These are phyloP conservation scores for Canavalia gladiata DNA, from an alignment of 306 rosid genomes.

Conservation along the genomic window DNA sequence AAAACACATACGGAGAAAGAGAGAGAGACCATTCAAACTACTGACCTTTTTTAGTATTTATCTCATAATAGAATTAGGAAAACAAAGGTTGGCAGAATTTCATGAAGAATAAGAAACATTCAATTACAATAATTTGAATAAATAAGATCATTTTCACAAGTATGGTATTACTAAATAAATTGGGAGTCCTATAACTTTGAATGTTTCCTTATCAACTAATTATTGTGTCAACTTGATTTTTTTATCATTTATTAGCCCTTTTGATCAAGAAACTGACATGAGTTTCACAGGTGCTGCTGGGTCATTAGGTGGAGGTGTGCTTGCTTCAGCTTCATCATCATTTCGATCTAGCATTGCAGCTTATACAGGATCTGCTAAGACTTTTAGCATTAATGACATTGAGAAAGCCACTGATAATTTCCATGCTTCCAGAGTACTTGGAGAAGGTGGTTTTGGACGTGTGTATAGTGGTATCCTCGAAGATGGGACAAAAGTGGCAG, in stretches of 20 bases:
- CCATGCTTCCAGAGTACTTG: conserved; percentile 74
- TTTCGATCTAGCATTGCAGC: conserved; percentile 87
- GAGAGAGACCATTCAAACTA: neutral
- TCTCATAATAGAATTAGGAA: conserved; percentile 24
- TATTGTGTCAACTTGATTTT: conserved; percentile 12
- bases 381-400: conserved; percentile 78
- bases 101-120: conserved; percentile 5
- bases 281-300: conserved; percentile 71
- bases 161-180: conserved; percentile 19
- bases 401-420: conserved; percentile 80
- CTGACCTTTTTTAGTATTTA: conserved; percentile 28
- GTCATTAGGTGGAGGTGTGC: conserved; percentile 66
- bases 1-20: too few species aligned
- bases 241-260: conserved; percentile 11
- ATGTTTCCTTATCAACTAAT: conserved; percentile 2
- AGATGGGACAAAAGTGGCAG: conserved; percentile 83
- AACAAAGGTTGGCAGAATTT: conserved; percentile 10
- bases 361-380: conserved; percentile 88
- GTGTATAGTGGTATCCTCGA: conserved; percentile 87
- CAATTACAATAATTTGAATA: conserved; percentile 8
- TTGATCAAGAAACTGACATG: conserved; percentile 7
- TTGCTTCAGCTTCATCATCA: conserved; percentile 75
- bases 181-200: conserved; percentile 33
- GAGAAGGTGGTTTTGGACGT: conserved; percentile 98
- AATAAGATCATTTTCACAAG: conserved; percentile 13